Base-by-base conservation (phyloP, 192 early-diverging fungal species). In the Physocladia obscura region DNA sequence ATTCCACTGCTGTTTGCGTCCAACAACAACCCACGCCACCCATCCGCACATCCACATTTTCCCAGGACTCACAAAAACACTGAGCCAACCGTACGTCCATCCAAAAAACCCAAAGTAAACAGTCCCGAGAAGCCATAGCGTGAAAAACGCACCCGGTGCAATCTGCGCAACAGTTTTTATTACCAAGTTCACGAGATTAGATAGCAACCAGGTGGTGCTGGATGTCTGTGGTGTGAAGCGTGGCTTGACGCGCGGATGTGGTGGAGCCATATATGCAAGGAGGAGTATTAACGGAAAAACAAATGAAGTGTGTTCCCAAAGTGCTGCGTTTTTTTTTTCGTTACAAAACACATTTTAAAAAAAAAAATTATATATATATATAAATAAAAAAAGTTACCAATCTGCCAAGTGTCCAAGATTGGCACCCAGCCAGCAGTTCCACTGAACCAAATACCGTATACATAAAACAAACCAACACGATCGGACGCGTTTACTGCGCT, bases 211-310 rank as follows among this genome's bases (percentile, higher is more conserved):
- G n/a, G n/a, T n/a, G n/a, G n/a, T n/a, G n/a, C n/a, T n/a, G n/a
- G n/a, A n/a, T n/a, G n/a, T n/a, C n/a, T n/a, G n/a, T n/a, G n/a
- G n/a, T n/a, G 40, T 13, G 11, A 8, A n/a, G 8, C 40, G 8
- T n/a, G n/a, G 8, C n/a, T 8, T 67, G 35, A 31, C 35, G 27
- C 34, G 44, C 29, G 91, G 89, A 36, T n/a, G 57, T n/a, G 57
- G 57, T 2, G 65, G 65, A 6, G 65, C 19, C 0, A 37, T 56
- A 36, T 22, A 68, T 11, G 52, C 52, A 21, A 68, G 52, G 37
- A 68, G 26, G 19, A 73, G 44, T 5, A 67, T 11, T 19, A 73
- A 29, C 11, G 71, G 71, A 29, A 73, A 73, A 36, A 73, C 35
- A 36, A 73, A 49, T 0, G 62, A 37, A 11, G 71, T 73, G 35